Evolutionary conservation across 2,329 filamentous ascomycete species (phyloP).

Genomic region (Alternaria sp.): DNA sequence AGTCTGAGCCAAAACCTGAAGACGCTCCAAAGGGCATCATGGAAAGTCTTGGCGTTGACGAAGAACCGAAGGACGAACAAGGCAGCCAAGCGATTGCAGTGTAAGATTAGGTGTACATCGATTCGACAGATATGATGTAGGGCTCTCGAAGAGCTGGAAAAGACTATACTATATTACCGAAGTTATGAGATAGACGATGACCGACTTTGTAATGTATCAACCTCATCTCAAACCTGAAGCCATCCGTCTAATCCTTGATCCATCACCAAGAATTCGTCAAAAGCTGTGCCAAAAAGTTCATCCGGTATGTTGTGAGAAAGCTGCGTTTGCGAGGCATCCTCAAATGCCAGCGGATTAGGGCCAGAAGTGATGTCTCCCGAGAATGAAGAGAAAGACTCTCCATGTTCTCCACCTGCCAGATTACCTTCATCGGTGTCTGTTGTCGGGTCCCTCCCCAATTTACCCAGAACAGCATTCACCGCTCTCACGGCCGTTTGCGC

Average conservation of each 20-base stretch:
- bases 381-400: not conserved
- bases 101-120: not conserved
- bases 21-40: not conserved
- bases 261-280: not conserved
- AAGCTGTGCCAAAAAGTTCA: not conserved
- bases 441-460: not conserved
- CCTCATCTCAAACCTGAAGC: not conserved
- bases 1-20: conserved; percentile 2
- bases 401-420: not conserved
- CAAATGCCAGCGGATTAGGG: not conserved
- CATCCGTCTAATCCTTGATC: not conserved
- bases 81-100: not conserved
- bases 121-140: not conserved
- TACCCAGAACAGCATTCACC: not conserved
- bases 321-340: not conserved
- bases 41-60: not conserved
- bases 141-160: not conserved
- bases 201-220: not conserved
- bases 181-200: not conserved
- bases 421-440: not conserved
- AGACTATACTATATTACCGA: not conserved
- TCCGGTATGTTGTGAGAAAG: not conserved
- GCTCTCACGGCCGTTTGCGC: not conserved
- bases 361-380: not conserved
- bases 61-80: not conserved